Conservation (phyloP, 192 early-diverging fungal species). For the Coemansia sp. region DNA sequence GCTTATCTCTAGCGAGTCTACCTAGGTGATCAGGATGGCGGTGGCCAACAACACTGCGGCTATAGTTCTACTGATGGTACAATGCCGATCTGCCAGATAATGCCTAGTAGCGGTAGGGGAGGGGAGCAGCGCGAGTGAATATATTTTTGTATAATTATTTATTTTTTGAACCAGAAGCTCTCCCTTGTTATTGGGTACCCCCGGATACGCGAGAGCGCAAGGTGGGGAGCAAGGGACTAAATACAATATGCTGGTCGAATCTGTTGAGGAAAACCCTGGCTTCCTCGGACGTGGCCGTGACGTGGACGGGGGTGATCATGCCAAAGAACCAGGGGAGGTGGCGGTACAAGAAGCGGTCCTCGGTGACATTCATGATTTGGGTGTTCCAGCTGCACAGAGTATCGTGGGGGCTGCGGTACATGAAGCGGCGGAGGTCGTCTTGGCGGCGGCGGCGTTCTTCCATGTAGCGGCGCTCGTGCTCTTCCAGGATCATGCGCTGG, state of each 20-base stretch:
- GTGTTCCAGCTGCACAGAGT: conserved; percentile 22
- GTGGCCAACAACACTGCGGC: too few species aligned
- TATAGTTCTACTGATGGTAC: too few species aligned
- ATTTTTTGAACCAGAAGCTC: neutral
- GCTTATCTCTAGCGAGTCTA: too few species aligned
- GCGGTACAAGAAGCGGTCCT: conserved; percentile 26
- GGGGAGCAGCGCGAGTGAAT: neutral
- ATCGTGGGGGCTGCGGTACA: conserved; percentile 32
- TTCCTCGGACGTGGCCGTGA: conserved; percentile 19
- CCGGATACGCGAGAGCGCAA: neutral
- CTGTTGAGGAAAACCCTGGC: conserved; percentile 1
- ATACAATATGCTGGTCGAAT: neutral
- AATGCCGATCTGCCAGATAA: too few species aligned
- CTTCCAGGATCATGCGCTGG: conserved; percentile 11
- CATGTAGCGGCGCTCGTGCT: neutral
- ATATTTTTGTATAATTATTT: neutral
- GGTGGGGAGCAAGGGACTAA: conserved; percentile 3
- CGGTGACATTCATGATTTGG: conserved; percentile 23
- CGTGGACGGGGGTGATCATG: conserved; percentile 11
- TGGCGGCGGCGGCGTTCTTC: neutral
- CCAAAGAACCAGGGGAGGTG: conserved; percentile 36
- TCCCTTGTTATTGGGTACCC: neutral
- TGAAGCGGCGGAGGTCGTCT: conserved; percentile 11
- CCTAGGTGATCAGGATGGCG: too few species aligned
- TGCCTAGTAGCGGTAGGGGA: too few species aligned